Percentiles rank a stretch among this genome's conserved stretches.
These are phyloP conservation scores for Neurospora intermedia DNA, from an alignment of 495 filamentous ascomycete genomes.

Conservation along the genomic window DNA sequence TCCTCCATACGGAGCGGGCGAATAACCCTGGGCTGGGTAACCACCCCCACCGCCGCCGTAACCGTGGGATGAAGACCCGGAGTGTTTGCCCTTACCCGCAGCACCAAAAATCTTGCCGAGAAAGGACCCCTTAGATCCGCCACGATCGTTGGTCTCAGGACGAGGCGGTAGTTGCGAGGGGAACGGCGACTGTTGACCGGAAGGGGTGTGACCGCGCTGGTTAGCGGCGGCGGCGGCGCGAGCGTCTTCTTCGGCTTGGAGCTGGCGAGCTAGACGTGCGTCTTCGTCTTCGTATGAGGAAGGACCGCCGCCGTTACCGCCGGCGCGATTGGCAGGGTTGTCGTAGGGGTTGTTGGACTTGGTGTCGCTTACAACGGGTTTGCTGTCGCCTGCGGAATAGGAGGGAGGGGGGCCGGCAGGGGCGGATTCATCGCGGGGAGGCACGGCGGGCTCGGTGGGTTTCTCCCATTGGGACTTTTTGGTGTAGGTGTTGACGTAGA, in stretches of 20 bases:
- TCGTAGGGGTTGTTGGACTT: conserved; percentile 54
- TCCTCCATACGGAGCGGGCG: conserved; percentile 32
- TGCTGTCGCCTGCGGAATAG: conserved; percentile 40
- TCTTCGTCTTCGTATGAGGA: conserved; percentile 46
- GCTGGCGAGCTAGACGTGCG: conserved; percentile 58
- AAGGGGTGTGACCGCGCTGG: conserved; percentile 10
- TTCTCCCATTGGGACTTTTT: conserved; percentile 82
- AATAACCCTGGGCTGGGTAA: neutral
- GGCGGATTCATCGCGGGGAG: conserved; percentile 26
- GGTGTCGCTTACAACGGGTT: conserved; percentile 38
- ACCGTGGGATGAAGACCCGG: neutral
- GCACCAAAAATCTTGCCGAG: conserved; percentile 45
- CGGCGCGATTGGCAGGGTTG: conserved; percentile 14
- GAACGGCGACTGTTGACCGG: conserved; percentile 8
- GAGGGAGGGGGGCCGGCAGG: conserved; percentile 51
- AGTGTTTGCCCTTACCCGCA: neutral
- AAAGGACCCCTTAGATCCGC: conserved; percentile 36
- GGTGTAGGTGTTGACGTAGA: conserved; percentile 78
- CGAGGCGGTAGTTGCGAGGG: conserved; percentile 31
- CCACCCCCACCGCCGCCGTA: neutral
- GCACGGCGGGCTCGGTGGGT: conserved; percentile 51
- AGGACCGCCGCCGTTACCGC: conserved; percentile 1
- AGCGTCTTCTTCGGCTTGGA: conserved; percentile 76
- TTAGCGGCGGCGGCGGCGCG: conserved; percentile 30
- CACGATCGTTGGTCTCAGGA: conserved; percentile 16